These are phyloP conservation scores for Corymbia citriodora DNA, from an alignment of 441 rosid species.

Conservation along the genomic window DNA sequence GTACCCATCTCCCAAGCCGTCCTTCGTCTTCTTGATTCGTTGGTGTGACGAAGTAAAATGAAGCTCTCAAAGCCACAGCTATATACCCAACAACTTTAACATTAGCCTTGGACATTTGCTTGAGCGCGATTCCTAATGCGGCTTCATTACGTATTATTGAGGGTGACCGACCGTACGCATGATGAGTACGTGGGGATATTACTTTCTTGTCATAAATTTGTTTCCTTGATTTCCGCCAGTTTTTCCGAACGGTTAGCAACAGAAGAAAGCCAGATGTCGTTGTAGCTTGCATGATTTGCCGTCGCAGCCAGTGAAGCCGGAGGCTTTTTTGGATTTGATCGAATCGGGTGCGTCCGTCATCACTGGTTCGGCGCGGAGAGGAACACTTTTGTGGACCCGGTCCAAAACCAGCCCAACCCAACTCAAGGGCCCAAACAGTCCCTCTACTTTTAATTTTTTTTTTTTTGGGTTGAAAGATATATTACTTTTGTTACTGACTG, in stretches of 20 bases:
- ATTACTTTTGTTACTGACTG: too few species aligned
- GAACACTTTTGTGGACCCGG: too few species aligned
- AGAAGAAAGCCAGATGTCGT: background rate
- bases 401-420: too few species aligned
- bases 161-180: too few species aligned
- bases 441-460: too few species aligned
- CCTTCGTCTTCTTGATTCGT: background rate
- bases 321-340: too few species aligned
- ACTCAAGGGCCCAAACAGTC: too few species aligned
- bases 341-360: too few species aligned
- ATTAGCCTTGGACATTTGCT: background rate
- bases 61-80: background rate
- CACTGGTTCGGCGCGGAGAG: too few species aligned
- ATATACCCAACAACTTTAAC: background rate
- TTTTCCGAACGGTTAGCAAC: background rate
- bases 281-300: background rate
- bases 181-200: background rate
- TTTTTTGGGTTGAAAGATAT: too few species aligned
- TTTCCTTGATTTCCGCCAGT: background rate
- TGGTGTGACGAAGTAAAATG: background rate
- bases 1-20: background rate
- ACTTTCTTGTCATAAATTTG: background rate
- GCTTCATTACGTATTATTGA: background rate
- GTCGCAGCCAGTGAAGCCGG: rapidly evolving
- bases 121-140: background rate